phyloP scores from a whole-genome alignment of 2,329 filamentous ascomycete genomes.

The Diplodia corticola region DNA sequence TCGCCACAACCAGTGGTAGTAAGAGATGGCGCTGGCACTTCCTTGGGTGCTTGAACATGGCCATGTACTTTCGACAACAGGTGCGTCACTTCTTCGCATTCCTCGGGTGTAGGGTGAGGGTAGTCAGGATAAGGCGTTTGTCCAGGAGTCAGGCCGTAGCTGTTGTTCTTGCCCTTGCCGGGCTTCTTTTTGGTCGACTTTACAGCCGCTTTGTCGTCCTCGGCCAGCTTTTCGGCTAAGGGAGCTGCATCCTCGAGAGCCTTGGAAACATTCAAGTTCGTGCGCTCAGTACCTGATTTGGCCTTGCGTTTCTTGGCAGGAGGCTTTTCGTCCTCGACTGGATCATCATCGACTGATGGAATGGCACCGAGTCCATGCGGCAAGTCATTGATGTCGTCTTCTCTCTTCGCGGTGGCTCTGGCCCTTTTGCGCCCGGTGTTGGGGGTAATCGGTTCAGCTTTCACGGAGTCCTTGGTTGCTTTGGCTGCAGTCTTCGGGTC shows the following conservation, averaged over 20 bases:
- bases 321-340: conserved; percentile 6
- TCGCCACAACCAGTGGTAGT: conserved; percentile 70
- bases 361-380: conserved; percentile 57
- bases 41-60: conserved; percentile 62
- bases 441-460: conserved; percentile 23
- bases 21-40: conserved; percentile 68
- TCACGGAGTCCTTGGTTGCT: not conserved
- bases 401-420: conserved; percentile 38
- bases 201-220: not conserved
- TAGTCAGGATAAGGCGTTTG: conserved; percentile 69
- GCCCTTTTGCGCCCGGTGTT: conserved; percentile 38
- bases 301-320: conserved; percentile 1
- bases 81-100: conserved; percentile 68
- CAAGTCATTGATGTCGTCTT: conserved; percentile 49
- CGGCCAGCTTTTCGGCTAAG: conserved; percentile 31
- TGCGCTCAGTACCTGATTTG: conserved; percentile 20
- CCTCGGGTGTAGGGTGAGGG: conserved; percentile 62
- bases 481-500: conserved; percentile 26
- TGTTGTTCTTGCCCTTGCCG: conserved; percentile 39
- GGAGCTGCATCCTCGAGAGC: conserved; percentile 26
- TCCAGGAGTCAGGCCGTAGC: conserved; percentile 50
- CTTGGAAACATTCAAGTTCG: conserved; percentile 27
- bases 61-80: conserved; percentile 69
- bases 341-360: conserved; percentile 21
- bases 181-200: conserved; percentile 31